Base-by-base conservation (phyloP, 2,329 filamentous ascomycete genomes). In the Tolypocladium capitatum region DNA sequence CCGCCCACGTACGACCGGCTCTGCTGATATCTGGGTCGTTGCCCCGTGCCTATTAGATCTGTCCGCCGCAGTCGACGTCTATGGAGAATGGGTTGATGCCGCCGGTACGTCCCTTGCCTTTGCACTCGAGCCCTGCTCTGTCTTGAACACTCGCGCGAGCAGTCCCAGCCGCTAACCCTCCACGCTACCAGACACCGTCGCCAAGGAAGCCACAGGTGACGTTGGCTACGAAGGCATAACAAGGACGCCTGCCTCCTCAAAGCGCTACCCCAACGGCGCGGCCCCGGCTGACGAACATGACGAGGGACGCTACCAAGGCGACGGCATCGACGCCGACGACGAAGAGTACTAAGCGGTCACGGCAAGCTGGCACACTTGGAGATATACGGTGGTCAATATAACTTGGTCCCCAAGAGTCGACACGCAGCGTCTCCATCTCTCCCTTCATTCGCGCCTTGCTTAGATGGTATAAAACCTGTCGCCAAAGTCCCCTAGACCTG, bases 31-130 rank as follows among this genome's bases (percentile, higher is more conserved):
- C 38, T 35, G 48, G 14, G 36, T 14, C 35, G 4, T 21, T 38
- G 35, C 20, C 35, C 36, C 20, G 36, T 4, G 36, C 36, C 5
- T 16, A 27, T 32, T 42, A 94, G 88, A 94, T 65, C 80, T 97
- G 27, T 94, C 87, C 27, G 86, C 86, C 14, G 80, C 88, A 0
- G 89, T 98, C 43, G 92, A 98, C 63, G 91, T 98, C 8, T 98
- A 98, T 62, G 86, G 87, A 32, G 92, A 97, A 66, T 98, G 92
- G 92, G 87, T 98, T 53, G 92, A 98, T 68, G 92, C 92, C 53
- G 72, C 78, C 53, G 74, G 78, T 80, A 67, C 53, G 68, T 35
- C 5, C 10, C 13, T 21, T 38, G 10, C 35, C 20, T 14, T 16
- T 10, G 20, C 20, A 14, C 35, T 38, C 11, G 20, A 38, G 35